Evolutionary conservation across 2,329 filamentous ascomycete genomes (phyloP), one percentile per base, ranked within the genome.

Genomic region (Clarireedia paspali): DNA sequence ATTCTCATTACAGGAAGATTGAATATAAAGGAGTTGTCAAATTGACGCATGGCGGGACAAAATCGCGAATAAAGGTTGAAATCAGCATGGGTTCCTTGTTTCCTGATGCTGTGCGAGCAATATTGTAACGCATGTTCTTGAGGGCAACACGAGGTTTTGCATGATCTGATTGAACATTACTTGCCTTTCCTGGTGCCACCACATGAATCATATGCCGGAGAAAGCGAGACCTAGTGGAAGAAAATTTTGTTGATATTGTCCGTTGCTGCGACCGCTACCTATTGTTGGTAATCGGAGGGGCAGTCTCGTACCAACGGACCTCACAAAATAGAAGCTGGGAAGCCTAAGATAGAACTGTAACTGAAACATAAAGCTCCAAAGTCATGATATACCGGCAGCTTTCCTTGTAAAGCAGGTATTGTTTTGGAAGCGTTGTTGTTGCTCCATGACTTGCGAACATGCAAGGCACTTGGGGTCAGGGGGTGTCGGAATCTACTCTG

Each of bases 101-200:
- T 24, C 34, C 48, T 6, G 45, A 48, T 54, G 51, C 4, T 39
- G 51, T 54, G 51, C 17, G 48, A 54, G 51, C 51, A 54, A 54
- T 54, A 54, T 54, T 48, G 20, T 54, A 36, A 48, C 48, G 51
- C 51, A 54, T 40, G 44, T 9, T 26, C n/a, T 24, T 38, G 34
- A 38, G 23, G 49, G 44, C 34, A 54, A 54, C 51, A 54, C 51
- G 51, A 54, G 42, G 6, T 34, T 54, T 49, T 49, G 44, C 44
- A 54, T 54, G 30, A 54, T 40, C 17, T 14, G 39, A 42, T 42
- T 42, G 38, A 54, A 30, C 24, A 17, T 27, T 27, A 34, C 12
- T 49, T 54, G 39, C 15, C 44, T 40, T 42, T n/a, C 34, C 48
- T 48, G 34, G 34, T 49, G 51, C 24, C 44, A 54, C 44, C 42